A percentile compares a stretch with the other conserved stretches of the same genome.
Evolutionary conservation across 192 early-diverging fungal genomes (phyloP).

Genomic region (Podila clonocystis): DNA sequence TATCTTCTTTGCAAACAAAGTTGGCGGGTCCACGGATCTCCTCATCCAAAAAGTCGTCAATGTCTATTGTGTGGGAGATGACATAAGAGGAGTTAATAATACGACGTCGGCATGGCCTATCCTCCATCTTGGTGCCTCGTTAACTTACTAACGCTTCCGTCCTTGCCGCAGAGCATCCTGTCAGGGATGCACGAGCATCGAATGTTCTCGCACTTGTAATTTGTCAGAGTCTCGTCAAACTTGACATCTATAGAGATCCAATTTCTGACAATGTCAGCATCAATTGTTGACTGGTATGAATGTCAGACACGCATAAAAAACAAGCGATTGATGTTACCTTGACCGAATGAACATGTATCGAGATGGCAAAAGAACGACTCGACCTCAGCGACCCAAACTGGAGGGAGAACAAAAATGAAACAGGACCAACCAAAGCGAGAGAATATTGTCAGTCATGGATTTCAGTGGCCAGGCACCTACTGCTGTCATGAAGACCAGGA

Average conservation of each 20-base stretch:
- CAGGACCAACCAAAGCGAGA: no score
- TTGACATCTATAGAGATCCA: conserved; percentile 43
- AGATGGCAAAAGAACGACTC: conserved; percentile 95
- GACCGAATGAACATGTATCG: conserved; percentile 74
- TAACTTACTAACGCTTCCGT: conserved; percentile 73
- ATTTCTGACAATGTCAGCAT: no score
- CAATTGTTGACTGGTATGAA: not conserved
- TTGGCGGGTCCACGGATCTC: conserved; percentile 81
- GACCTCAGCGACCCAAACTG: conserved; percentile 84
- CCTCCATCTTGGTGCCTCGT: not conserved
- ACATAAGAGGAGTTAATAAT: not conserved
- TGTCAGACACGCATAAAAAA: not conserved
- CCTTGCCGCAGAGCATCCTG: conserved; percentile 87
- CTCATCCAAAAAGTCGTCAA: conserved; percentile 82
- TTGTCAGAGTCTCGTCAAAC: conserved; percentile 65
- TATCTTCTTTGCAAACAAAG: conserved; percentile 68
- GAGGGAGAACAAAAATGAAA: no score
- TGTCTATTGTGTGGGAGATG: conserved; percentile 53
- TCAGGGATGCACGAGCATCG: conserved; percentile 83
- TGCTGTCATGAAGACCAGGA: no score
- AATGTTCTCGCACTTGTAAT: conserved; percentile 77
- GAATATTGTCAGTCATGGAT: no score
- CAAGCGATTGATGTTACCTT: conserved; percentile 49
- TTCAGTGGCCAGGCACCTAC: not conserved
- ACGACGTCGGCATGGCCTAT: not conserved